phyloP scores from a whole-genome alignment of 1,284 basidiomycete species.

The Blastosporella zonata region DNA sequence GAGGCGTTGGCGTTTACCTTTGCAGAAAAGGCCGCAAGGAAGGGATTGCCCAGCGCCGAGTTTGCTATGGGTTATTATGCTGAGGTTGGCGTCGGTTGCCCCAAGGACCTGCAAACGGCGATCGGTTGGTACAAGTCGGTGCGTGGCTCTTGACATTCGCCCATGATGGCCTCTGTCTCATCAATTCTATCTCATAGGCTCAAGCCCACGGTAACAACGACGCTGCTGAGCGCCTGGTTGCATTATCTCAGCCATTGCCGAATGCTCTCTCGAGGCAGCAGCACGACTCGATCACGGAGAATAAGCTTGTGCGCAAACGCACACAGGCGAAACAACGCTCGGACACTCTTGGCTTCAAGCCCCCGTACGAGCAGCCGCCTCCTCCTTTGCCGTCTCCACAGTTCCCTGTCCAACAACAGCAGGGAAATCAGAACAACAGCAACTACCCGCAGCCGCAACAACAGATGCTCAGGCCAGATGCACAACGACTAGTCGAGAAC shows the following conservation, averaged over 20 bases:
- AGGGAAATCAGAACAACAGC: conserved; percentile 5
- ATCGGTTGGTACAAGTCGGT: conserved; percentile 70
- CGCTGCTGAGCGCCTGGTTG: conserved; percentile 72
- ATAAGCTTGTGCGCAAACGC: conserved; percentile 77
- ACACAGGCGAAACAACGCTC: conserved; percentile 78
- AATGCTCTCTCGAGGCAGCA: conserved; percentile 72
- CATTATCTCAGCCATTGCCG: conserved; percentile 58
- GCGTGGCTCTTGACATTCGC: conserved; percentile 20
- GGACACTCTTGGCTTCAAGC: conserved; percentile 34
- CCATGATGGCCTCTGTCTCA: background rate
- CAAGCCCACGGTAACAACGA: conserved; percentile 80
- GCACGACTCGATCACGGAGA: conserved; percentile 78
- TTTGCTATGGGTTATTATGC: conserved; percentile 95
- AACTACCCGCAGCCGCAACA: conserved; percentile 1
- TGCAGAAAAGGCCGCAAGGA: conserved; percentile 86
- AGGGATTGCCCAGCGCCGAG: conserved; percentile 79
- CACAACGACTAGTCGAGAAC: conserved; percentile 33
- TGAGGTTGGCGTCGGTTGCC: conserved; percentile 75
- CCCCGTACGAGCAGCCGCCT: conserved; percentile 7
- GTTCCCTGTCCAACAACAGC: conserved; percentile 8
- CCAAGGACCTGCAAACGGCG: conserved; percentile 64
- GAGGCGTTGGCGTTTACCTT: conserved; percentile 86
- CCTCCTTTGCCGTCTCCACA: conserved; percentile 17
- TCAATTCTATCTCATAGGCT: conserved; percentile 43
- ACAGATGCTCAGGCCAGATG: conserved; percentile 10